Evolutionary conservation across 495 filamentous ascomycete species (phyloP), one percentile per base, ranked within the genome.

Genomic region (Apodospora peruviana): DNA sequence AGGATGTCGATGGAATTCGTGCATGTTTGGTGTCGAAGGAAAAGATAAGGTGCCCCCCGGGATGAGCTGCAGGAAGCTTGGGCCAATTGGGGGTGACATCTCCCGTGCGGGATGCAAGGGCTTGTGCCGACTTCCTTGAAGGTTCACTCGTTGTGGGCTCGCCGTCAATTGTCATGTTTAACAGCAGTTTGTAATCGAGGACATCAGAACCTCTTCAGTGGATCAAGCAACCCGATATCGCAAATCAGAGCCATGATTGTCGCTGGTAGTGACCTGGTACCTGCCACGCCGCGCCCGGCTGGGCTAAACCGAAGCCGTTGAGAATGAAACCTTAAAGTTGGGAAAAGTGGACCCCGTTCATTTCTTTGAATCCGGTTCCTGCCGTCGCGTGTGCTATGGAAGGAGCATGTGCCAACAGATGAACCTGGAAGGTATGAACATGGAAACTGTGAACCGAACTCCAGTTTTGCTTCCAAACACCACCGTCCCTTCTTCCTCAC

Each of bases 41-140:
- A 43, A 43, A 43, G 40, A 43, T 43, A 43, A 43, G 37, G 17
- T 39, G 37, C 7, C 37, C 11, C 37, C 5, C 17, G 5, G 19
- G 40, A 11, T 10, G 40, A n/a, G 40, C n/a, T 42, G n/a, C 40
- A 22, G 40, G 43, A 27, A 56, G 48, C 48, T 51, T 51, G 48
- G 48, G 48, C 49, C 43, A 51, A 40, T 56, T 56, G 53, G 53
- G 43, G 48, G 48, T 24, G 36, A 21, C 37, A 47, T 42, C 43
- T 50, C 52, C 52, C 27, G 52, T 47, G 43, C 21, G 47, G 51
- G 46, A 54, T 49, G 46, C 10, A 4, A 10, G 36, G n/a, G n/a
- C n/a, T n/a, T 43, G 45, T 18, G 35, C 37, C 14, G 8, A 11
- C 8, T 27, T 11, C n/a, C n/a, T n/a, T n/a, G n/a, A n/a, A 27